phyloP scores from a whole-genome alignment of 176 grass and related monocot species.

The Pontederia paniculata region DNA sequence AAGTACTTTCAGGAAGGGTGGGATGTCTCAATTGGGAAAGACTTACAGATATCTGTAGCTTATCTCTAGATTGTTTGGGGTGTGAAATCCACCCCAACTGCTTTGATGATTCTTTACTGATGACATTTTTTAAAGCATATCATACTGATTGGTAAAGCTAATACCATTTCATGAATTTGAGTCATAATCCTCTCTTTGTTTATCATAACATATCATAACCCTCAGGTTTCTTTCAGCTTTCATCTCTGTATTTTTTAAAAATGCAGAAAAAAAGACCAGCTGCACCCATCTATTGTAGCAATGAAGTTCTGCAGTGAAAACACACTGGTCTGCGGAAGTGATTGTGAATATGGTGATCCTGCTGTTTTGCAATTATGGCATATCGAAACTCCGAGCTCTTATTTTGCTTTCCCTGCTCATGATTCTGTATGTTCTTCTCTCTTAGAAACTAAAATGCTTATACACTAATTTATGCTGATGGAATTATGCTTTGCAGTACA shows the following conservation, averaged over 20 bases:
- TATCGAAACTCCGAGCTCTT: slow-evolving; percentile 71
- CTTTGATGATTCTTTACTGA: too few relatives aligned
- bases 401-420: slow-evolving; percentile 66
- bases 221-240: slow-evolving; percentile 1
- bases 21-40: too few relatives aligned
- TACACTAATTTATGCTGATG: slow-evolving; percentile 24
- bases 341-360: slow-evolving; percentile 65
- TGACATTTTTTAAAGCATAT: too few relatives aligned
- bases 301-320: slow-evolving; percentile 94
- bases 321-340: slow-evolving; percentile 76
- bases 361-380: slow-evolving; percentile 92
- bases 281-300: slow-evolving; percentile 67
- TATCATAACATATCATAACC: too few relatives aligned
- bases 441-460: slow-evolving; percentile 17
- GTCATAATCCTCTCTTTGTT: too few relatives aligned
- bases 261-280: slow-evolving; percentile 62
- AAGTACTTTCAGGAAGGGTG: too few relatives aligned
- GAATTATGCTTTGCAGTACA: slow-evolving; percentile 45
- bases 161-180: too few relatives aligned
- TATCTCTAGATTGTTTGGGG: too few relatives aligned
- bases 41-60: too few relatives aligned
- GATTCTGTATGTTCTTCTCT: slow-evolving; percentile 71
- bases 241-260: slow-evolving; percentile 3
- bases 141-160: too few relatives aligned
- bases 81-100: too few relatives aligned